A percentile compares a stretch with the other conserved stretches of the same genome.
These are phyloP conservation scores for Magnolia kwangsiensis DNA, from an alignment of 164 flowering plant species.

Conservation along the genomic window DNA sequence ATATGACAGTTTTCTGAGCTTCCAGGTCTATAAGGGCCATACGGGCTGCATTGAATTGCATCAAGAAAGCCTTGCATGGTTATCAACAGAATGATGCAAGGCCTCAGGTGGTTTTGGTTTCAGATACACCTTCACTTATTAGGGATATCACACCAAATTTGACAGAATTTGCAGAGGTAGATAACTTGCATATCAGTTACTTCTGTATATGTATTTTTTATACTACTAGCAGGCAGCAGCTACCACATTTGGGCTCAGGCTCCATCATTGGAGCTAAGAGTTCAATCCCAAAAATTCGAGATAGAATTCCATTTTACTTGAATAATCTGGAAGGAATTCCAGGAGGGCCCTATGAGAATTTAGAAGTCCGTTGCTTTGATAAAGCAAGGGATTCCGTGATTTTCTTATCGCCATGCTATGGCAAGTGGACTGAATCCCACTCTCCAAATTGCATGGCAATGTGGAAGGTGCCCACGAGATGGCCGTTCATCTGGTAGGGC, in stretches of 20 bases:
- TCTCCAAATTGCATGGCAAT: not conserved
- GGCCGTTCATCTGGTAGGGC: not conserved
- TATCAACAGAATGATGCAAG: conserved; percentile 24
- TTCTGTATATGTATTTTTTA: not conserved
- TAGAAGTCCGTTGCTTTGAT: too few species aligned
- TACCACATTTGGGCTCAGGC: not conserved
- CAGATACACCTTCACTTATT: conserved; percentile 80
- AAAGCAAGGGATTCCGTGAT: too few species aligned
- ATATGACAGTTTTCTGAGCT: not conserved
- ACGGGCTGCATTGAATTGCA: conserved; percentile 71
- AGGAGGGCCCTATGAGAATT: too few species aligned
- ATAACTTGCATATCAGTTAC: not conserved
- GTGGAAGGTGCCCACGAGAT: not conserved
- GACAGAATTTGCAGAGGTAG: conserved; percentile 80
- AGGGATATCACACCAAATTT: conserved; percentile 41
- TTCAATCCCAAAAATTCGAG: too few species aligned
- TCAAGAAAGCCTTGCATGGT: conserved; percentile 40
- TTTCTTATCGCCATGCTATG: too few species aligned
- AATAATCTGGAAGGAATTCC: too few species aligned
- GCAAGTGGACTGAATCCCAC: too few species aligned
- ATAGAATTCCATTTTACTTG: too few species aligned
- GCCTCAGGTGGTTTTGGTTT: conserved; percentile 72
- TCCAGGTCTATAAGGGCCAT: conserved; percentile 68
- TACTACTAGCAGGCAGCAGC: not conserved
- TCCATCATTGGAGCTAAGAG: not conserved